Evolutionary conservation across 1,284 basidiomycete species (phyloP).

Genomic region (Cutaneotrichosporon arboriforme): DNA sequence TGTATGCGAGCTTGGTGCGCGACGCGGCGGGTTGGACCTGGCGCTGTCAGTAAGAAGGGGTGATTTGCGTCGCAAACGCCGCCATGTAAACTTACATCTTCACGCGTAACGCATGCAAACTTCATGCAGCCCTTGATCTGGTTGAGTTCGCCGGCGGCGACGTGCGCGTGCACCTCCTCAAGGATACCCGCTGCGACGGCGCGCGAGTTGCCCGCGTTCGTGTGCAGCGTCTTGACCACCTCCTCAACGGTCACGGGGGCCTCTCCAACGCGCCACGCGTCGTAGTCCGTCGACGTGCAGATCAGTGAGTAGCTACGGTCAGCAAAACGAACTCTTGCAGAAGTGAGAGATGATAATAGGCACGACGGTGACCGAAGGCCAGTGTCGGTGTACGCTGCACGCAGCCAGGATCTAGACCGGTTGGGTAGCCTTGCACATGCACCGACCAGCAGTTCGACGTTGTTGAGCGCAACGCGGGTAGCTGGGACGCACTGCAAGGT

Average conservation of each 20-base stretch:
- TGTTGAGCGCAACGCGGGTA: no score
- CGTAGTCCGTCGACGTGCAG: constrained; percentile 85
- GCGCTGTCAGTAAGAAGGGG: neutral
- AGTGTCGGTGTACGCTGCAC: no score
- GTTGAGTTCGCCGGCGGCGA: constrained; percentile 54
- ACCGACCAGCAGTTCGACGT: no score
- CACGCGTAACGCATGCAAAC: constrained; percentile 74
- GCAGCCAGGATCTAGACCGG: no score
- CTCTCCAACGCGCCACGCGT: constrained; percentile 76
- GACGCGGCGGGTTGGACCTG: constrained; percentile 61
- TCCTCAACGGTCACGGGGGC: constrained; percentile 75
- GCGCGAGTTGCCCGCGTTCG: constrained; percentile 78
- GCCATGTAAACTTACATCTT: constrained; percentile 44
- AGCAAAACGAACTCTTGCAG: neutral
- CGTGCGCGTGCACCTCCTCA: constrained; percentile 65
- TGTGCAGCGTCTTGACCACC: constrained; percentile 78
- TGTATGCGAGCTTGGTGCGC: constrained; percentile 66
- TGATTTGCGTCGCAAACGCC: neutral
- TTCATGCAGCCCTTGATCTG: constrained; percentile 74
- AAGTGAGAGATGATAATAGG: neutral
- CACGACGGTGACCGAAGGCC: no score
- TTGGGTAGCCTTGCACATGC: no score
- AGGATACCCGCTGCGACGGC: constrained; percentile 63
- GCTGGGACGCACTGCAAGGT: no score
- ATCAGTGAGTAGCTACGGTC: constrained; percentile 72